Base-by-base conservation (phyloP, 345 rosid species). In the Sapria himalayana region DNA sequence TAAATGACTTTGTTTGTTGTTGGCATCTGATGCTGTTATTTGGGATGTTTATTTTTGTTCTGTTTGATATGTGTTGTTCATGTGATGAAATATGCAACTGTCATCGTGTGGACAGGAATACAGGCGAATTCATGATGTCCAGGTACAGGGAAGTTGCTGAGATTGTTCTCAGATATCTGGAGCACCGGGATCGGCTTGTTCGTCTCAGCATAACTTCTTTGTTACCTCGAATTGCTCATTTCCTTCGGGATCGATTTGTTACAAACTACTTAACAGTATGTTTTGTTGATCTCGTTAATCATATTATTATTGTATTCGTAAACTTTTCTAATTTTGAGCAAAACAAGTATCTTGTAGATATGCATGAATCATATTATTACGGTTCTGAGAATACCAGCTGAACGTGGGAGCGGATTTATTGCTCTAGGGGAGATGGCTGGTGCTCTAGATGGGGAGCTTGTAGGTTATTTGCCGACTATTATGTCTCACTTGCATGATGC, bases 381-480 rank as follows among this genome's bases (percentile, higher is more conserved):
- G 3, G 98, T 89, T 59, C 59, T 89, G 49, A 70, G 70, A 52
- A 57, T 54, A 43, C 92, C 92, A 9, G 91, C 86, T 57, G 98
- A 89, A 49, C 86, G 98, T 33, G 93, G 85, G 37, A 89, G 93
- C 59, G 98, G 93, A 27, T 89, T 89, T 59, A 66, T 75, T 51
- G 98, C 98, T 51, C 93, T 89, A 37, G 98, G 98, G 35, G 98
- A 89, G 76, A 89, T 89, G 98, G 98, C 98, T 35, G 98, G 98
- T 65, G 98, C 98, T 58, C 60, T 89, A 66, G 98, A 89, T 46
- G 98, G 94, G 55, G 91, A 89, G 56, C 94, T 89, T 60, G 54
- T 65, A 43, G 54, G 69, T 41, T 89, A 89, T 77, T 79, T 89
- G 93, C 93, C 98, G 60, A 84, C 78, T 65, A 89, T 89, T 45